Evolutionary conservation across 1,284 basidiomycete genomes (phyloP), one percentile per base, ranked within the genome.

Genomic region (Ustilago crameri): DNA sequence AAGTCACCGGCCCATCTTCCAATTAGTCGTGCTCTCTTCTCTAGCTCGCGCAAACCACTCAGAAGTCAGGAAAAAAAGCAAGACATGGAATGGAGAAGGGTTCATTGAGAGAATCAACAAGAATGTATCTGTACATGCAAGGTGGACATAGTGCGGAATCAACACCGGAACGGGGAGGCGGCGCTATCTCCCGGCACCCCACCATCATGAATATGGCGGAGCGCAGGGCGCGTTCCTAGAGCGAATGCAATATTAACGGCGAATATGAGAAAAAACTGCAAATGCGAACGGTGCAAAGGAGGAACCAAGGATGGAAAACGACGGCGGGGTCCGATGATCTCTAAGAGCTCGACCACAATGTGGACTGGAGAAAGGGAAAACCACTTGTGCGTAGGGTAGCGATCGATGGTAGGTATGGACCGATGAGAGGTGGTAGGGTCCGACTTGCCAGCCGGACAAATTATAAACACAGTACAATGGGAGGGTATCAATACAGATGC

Each of bases 401-500:
- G 20, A 55, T 66, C 63, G 48, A 54, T 55, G 63, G 63, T 56
- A 30, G 34, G 26, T 46, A 43, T 50, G 55, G 17, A 58, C 62
- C 47, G 56, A 54, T 30, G 8, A 18, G 5, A 37, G 35, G 35
- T 20, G 46, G 35, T 14, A 24, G n/a, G 27, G 26, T 40, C 47
- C 56, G 49, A 47, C 41, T 38, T 45, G 53, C 51, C 34, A 18
- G 64, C 55, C 54, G 50, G 23, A 50, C 57, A 30, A 37, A 61
- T 49, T 51, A 67, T 67, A 50, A 67, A 67, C 62, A 67, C 64
- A 67, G 58, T 67, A 53, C 38, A 51, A 52, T 38, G 26, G 35
- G 45, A n/a, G 63, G 63, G 56, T 67, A 67, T 67, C 64, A 52
- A 67, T 61, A 61, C 64, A 67, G 37, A 53, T 35, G 38, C 45